A percentile compares a stretch with the other conserved stretches of the same genome.
These are phyloP conservation scores for Cercophora newfieldiana DNA, from an alignment of 495 filamentous ascomycete genomes.

Conservation along the genomic window DNA sequence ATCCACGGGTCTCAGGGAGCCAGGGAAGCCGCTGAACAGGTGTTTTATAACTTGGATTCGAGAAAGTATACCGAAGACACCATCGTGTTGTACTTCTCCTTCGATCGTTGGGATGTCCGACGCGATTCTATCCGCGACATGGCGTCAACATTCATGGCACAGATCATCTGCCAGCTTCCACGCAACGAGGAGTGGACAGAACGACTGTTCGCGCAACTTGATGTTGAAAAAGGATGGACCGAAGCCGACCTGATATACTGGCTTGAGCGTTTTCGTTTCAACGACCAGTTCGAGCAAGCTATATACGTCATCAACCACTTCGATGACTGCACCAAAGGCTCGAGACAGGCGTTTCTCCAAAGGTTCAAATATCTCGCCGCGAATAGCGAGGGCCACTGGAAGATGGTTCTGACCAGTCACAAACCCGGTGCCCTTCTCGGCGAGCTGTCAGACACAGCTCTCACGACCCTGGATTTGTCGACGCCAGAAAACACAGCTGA, in stretches of 20 bases:
- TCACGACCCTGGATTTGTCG: not conserved
- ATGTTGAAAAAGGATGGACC: conserved; percentile 21
- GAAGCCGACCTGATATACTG: conserved; percentile 21
- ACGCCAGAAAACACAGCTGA: not conserved
- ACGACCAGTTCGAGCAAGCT: conserved; percentile 4
- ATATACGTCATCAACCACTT: conserved; percentile 24
- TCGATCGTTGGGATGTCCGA: conserved; percentile 22
- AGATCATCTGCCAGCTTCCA: conserved; percentile 19
- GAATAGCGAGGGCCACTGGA: conserved; percentile 3
- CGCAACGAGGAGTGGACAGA: not conserved
- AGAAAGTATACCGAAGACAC: not conserved
- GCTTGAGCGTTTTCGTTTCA: conserved; percentile 16
- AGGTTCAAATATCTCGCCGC: conserved; percentile 2
- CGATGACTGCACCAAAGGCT: conserved; percentile 5
- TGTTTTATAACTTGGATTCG: conserved; percentile 12
- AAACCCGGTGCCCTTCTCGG: conserved; percentile 3
- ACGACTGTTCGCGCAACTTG: not conserved
- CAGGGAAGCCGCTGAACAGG: conserved; percentile 5
- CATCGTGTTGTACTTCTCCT: conserved; percentile 25
- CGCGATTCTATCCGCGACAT: conserved; percentile 19
- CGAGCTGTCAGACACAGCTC: conserved; percentile 2
- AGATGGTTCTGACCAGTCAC: conserved; percentile 7
- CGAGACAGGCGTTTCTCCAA: not conserved
- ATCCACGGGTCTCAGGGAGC: conserved; percentile 14
- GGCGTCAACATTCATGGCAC: conserved; percentile 24